These are phyloP conservation scores for Boletus sp. DNA, from an alignment of 768 basidiomycete genomes.

Conservation along the genomic window DNA sequence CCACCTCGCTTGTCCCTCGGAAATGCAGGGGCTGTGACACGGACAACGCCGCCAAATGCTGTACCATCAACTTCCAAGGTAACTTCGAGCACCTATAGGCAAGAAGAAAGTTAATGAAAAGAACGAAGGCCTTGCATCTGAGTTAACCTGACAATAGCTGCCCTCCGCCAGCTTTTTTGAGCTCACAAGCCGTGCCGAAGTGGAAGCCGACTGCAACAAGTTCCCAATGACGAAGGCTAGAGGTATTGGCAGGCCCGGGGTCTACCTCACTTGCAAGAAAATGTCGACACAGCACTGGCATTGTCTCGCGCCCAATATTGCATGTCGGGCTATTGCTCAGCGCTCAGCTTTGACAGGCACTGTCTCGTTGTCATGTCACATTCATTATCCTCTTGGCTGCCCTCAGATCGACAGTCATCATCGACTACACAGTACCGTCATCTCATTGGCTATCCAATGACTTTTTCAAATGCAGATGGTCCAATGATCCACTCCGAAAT, in stretches of 20 bases:
- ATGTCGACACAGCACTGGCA: neutral
- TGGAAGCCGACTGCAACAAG: neutral
- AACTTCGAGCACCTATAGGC: neutral
- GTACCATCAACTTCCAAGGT: neutral
- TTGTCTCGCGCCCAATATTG: neutral
- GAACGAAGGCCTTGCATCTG: neutral
- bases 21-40: constrained; percentile 1
- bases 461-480: no score
- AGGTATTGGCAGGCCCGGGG: neutral
- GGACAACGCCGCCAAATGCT: neutral
- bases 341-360: no score
- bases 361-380: no score
- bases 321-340: no score
- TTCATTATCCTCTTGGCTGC: no score
- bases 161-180: neutral
- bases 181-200: neutral
- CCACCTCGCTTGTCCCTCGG: constrained; percentile 1
- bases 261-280: neutral
- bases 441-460: no score
- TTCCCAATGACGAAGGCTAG: neutral
- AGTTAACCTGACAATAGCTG: neutral
- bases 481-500: no score
- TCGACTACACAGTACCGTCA: no score
- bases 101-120: neutral
- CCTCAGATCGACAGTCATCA: no score